phyloP scores from a whole-genome alignment of 1,284 basidiomycete species.

The Apiotrichum mycotoxinovorans region DNA sequence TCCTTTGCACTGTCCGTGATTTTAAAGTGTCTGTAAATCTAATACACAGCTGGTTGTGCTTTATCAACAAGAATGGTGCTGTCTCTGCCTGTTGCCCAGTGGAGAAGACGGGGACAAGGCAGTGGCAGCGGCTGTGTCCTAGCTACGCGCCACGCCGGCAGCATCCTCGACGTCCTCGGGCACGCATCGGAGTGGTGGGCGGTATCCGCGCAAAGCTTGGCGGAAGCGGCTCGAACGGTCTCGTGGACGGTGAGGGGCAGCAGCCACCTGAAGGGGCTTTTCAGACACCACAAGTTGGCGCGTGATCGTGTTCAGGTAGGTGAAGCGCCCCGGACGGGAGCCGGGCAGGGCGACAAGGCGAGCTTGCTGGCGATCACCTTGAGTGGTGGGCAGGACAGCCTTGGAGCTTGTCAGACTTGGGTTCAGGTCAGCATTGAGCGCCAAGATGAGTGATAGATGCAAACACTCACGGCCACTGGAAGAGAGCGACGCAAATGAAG shows the following conservation, averaged over 20 bases:
- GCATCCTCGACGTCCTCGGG: constrained; percentile 9
- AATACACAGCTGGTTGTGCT: too few relatives aligned
- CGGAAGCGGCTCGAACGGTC: background rate
- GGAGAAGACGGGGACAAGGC: background rate
- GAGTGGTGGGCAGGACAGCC: background rate
- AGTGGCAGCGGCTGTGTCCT: background rate
- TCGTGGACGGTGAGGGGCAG: background rate
- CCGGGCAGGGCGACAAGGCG: constrained; percentile 6
- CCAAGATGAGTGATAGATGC: background rate
- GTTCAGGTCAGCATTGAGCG: background rate
- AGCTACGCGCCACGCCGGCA: background rate
- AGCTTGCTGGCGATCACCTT: background rate
- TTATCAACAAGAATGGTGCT: background rate
- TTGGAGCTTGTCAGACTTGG: background rate
- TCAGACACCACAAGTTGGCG: constrained; percentile 10
- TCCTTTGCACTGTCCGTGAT: too few relatives aligned
- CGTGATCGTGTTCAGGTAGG: constrained; percentile 11
- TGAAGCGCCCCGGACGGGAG: constrained; percentile 3
- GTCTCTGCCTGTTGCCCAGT: background rate
- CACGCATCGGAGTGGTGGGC: constrained; percentile 5
- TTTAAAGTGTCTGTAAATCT: too few relatives aligned
- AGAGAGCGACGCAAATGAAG: constrained; percentile 3
- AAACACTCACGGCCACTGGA: constrained; percentile 12
- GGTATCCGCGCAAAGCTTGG: constrained; percentile 4
- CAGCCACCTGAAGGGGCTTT: constrained; percentile 5